Evolutionary conservation across 305 asterid genomes (phyloP), one percentile per base, ranked within the genome.

Genomic region (Solanum chacoense): DNA sequence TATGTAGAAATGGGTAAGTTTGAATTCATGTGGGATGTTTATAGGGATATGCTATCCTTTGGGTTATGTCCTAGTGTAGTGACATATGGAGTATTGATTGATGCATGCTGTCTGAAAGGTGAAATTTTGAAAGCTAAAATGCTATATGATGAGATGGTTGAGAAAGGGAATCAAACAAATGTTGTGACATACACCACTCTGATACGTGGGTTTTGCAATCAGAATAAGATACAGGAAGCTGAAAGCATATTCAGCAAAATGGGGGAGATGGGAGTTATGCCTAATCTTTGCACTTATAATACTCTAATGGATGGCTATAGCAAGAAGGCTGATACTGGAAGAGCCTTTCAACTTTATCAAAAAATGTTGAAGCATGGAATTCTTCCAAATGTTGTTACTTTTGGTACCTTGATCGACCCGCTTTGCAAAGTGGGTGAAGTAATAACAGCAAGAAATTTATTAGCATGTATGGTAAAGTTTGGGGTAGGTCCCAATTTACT

Each of bases 41-140:
- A 93, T 45, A 87, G 81, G 34, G 88, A 90, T 83, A 93, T 96
- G 96, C 88, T 94, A 35, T 76, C 80, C 7, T 93, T 90, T 63
- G 98, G 97, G 79, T 88, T 89, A 22, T 88, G 55, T 79, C 95
- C 95, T 38, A 94, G 89, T 88, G 95, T 89, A 86, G 94, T 95
- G 87, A 96, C 98, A 28, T 96, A 95, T 88, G 98, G 98, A 50
- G 94, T 95, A 85, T 88, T 96, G 67, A 91, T 95, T 65, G 93
- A 95, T 91, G 96, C 98, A 90, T 91, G 92, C 74, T 92, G 96
- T 92, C 86, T 63, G 40, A 73, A 91, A 89, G 96, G 96, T 75
- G 93, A 94, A 87, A 50, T 90, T 74, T 89, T 13, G 71, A 94
- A 93, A 91, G 97, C 93, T 1, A 85, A 75, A 28, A 59, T 40